Percentiles rank a stretch among this genome's conserved stretches.
phyloP scores from a whole-genome alignment of 176 grass and related monocot genomes.

The Triticum monococcum region DNA sequence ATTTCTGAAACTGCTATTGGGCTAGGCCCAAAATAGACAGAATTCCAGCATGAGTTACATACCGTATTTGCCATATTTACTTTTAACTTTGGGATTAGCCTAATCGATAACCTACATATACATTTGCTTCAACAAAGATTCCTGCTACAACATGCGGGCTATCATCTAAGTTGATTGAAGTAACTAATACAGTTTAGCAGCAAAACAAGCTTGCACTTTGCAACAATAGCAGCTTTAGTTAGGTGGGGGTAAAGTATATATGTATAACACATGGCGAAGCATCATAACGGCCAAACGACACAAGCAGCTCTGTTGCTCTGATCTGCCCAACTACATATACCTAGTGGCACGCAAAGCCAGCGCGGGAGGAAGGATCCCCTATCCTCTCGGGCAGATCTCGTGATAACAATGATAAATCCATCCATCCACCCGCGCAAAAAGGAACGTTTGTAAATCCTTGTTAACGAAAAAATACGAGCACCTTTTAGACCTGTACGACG shows the following conservation, averaged over 20 bases:
- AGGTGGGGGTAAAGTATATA: neutral
- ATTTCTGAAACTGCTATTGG: too few relatives aligned
- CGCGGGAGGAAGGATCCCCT: neutral
- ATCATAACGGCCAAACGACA: neutral
- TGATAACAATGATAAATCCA: neutral
- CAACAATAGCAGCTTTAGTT: neutral
- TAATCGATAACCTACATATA: too few relatives aligned
- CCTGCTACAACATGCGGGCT: too few relatives aligned
- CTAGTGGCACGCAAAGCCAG: neutral
- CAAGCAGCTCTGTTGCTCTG: neutral
- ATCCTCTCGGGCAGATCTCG: neutral
- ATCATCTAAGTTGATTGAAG: neutral
- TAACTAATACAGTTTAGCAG: neutral
- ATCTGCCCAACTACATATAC: neutral
- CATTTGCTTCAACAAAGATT: too few relatives aligned
- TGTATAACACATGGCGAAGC: neutral
- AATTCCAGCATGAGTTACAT: too few relatives aligned
- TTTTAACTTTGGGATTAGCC: too few relatives aligned
- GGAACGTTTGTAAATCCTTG: neutral
- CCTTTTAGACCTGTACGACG: conserved; percentile 35
- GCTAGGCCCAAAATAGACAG: too few relatives aligned
- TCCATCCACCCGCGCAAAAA: neutral
- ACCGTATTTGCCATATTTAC: too few relatives aligned
- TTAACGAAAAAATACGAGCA: neutral
- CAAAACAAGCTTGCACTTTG: conserved; percentile 12